Evolutionary conservation across 2,329 filamentous ascomycete species (phyloP), one percentile per base, ranked within the genome.

Genomic region (Cercospora beticola): DNA sequence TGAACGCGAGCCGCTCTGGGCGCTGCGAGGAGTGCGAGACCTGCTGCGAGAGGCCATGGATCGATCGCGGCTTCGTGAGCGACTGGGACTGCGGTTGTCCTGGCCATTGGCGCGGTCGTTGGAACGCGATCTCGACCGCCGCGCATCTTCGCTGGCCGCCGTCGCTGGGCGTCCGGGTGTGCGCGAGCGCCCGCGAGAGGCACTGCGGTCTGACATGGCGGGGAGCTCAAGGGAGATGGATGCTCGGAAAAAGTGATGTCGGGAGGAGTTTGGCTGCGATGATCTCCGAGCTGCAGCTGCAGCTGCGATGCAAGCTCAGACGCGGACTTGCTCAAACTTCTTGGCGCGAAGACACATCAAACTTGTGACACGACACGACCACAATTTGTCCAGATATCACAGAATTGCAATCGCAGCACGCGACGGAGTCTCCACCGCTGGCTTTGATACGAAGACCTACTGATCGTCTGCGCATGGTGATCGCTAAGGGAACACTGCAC

Each of bases 151-250:
- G 66, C 66, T 62, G 71, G 58, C 30, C 10, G 62, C 62, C 28
- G 65, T 65, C 16, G 68, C 65, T 64, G 64, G 68, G 21, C 65
- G 70, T 21, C 70, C 65, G 16, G 70, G 74, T 7, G 75, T 74
- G 64, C 70, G 74, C 62, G 81, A 82, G 67, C 80, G 81, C 66
- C 81, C 78, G 70, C 81, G 82, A 43, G 81, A 81, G 40, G 70
- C 71, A 74, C 80, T 82, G 68, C 68, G 68, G 65, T 71, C 67
- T 26, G 66, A 70, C 70, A 69, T 70, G 54, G 28, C 31, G 30
- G 56, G 23, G 56, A 59, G 56, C 56, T 23, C 49, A 56, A 28
- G n/a, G n/a, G 56, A n/a, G 56, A 59, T 36, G 18, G 30, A 59
- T 21, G 56, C 56, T 36, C 56, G 28, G 28, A 36, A 23, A 58